Conservation (phyloP, 1,284 basidiomycete species). For the Rhodotorula sp. region DNA sequence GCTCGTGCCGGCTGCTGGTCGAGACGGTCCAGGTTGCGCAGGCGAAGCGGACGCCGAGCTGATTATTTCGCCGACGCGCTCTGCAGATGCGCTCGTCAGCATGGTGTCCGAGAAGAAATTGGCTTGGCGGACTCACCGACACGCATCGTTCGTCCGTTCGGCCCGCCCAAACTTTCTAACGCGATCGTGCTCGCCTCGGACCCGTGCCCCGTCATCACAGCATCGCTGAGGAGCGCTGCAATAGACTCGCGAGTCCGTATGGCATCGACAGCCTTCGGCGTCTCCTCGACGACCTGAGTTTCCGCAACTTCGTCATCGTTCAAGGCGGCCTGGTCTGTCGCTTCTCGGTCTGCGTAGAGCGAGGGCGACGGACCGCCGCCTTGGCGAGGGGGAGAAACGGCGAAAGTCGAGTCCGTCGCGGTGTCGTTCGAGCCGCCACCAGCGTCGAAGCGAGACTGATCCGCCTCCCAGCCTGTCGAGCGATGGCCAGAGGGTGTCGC, state of each 20-base stretch:
- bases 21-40: too few relatives aligned
- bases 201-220: too few relatives aligned
- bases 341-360: not conserved
- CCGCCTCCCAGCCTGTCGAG: slow-evolving; percentile 10
- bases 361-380: not conserved
- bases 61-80: too few relatives aligned
- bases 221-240: not conserved
- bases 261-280: slow-evolving; percentile 8
- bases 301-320: not conserved
- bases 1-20: too few relatives aligned
- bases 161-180: too few relatives aligned
- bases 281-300: slow-evolving; percentile 17
- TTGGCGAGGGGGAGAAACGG: not conserved
- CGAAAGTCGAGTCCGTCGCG: not conserved
- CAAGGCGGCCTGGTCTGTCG: too few relatives aligned
- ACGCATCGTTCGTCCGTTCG: too few relatives aligned
- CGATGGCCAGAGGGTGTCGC: not conserved
- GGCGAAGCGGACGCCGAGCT: too few relatives aligned
- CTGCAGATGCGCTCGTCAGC: too few relatives aligned
- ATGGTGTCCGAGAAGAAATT: too few relatives aligned
- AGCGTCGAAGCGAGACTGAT: not conserved
- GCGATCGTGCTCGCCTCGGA: too few relatives aligned
- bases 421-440: not conserved
- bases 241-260: slow-evolving; percentile 1
- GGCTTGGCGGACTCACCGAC: too few relatives aligned